Conservation (phyloP, 352 stramenopile species). For the Globisporangium cystogenes region DNA sequence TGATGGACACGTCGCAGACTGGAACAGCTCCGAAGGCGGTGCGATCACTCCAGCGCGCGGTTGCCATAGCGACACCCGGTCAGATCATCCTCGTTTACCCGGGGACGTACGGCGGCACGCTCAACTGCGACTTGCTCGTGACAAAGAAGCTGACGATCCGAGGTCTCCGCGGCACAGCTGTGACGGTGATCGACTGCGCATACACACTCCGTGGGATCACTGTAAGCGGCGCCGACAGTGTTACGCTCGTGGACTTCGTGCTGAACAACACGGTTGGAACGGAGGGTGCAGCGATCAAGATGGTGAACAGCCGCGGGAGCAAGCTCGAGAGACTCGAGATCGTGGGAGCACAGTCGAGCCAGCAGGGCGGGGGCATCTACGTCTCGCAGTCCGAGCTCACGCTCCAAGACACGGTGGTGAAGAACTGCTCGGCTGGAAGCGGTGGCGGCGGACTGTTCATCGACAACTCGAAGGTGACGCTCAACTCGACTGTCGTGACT, state of each 20-base stretch:
- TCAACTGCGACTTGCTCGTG: conserved; percentile 38
- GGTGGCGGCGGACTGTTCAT: conserved; percentile 29
- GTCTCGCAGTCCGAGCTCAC: conserved; percentile 20
- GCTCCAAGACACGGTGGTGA: conserved; percentile 12
- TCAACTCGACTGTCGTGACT: conserved; percentile 12
- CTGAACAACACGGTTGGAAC: conserved; percentile 15
- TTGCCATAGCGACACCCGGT: conserved; percentile 21
- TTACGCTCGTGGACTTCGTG: conserved; percentile 21
- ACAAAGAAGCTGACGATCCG: conserved; percentile 25
- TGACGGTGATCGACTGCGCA: conserved; percentile 39
- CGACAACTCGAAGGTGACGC: conserved; percentile 14
- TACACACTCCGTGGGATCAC: conserved; percentile 17
- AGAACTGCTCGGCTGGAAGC: conserved; percentile 13
- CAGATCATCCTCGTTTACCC: conserved; percentile 52
- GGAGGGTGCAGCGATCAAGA: conserved; percentile 24
- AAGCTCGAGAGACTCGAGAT: conserved; percentile 15
- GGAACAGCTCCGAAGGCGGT: conserved; percentile 54
- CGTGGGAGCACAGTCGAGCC: conserved; percentile 2
- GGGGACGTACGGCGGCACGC: conserved; percentile 22
- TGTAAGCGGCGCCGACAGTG: conserved; percentile 10
- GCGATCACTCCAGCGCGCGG: conserved; percentile 31
- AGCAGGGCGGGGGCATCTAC: conserved; percentile 30
- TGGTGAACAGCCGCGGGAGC: conserved; percentile 16
- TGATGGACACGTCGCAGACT: conserved; percentile 37
- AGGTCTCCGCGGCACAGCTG: conserved; percentile 24